Percentiles rank a stretch among this genome's conserved stretches.
phyloP scores from a whole-genome alignment of 2,329 filamentous ascomycete genomes.

The Talaromyces rugulosus region DNA sequence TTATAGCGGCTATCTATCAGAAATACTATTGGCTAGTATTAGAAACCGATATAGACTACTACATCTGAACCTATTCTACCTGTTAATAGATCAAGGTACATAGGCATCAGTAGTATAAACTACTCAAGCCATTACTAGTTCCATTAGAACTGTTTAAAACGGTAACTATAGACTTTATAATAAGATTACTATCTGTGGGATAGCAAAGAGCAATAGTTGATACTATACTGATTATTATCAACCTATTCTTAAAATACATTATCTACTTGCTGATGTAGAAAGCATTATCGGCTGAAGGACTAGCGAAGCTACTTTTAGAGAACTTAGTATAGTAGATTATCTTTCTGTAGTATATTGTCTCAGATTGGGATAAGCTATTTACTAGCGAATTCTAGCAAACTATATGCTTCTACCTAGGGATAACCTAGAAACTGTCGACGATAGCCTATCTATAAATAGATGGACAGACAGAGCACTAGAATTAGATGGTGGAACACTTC shows the following conservation, averaged over 20 bases:
- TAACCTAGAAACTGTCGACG: background rate
- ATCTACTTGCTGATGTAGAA: background rate
- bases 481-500: background rate
- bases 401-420: background rate
- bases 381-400: background rate
- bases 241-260: background rate
- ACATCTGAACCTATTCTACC: background rate
- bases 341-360: background rate
- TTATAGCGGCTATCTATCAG: background rate
- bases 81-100: background rate
- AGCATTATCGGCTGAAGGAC: background rate
- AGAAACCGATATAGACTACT: background rate
- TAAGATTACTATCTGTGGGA: background rate
- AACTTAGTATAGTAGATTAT: background rate
- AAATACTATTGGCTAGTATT: background rate
- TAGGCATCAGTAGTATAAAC: background rate
- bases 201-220: background rate
- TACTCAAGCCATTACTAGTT: background rate
- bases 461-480: background rate
- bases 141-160: background rate
- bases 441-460: background rate
- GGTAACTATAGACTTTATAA: constrained; percentile 1
- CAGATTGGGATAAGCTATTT: background rate
- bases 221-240: background rate
- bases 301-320: background rate